Percentiles rank a stretch among this genome's conserved stretches.
Evolutionary conservation across 1,139 yeast species (phyloP).

Genomic region (Scheffersomyces stambukii): DNA sequence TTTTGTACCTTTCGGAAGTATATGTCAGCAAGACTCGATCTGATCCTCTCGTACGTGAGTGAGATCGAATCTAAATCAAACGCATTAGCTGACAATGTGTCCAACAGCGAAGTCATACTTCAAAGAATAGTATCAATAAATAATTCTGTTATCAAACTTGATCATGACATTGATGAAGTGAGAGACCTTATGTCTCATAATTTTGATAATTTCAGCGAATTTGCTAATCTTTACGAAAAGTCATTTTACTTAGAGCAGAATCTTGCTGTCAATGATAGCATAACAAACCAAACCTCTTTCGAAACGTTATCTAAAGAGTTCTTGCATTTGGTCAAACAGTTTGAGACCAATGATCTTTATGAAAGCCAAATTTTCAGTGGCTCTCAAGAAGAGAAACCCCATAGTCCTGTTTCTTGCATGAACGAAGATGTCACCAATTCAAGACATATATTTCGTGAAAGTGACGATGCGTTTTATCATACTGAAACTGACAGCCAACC

Average conservation of each 20-base stretch:
- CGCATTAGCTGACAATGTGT: constrained; percentile 11
- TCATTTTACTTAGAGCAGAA: constrained; percentile 33
- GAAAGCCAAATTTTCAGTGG: too few species aligned
- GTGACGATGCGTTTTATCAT: too few species aligned
- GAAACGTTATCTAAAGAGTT: constrained; percentile 49
- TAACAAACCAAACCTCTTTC: constrained; percentile 45
- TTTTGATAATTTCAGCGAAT: constrained; percentile 18
- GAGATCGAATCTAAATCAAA: constrained; percentile 26
- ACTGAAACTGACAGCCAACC: too few species aligned
- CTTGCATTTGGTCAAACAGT: constrained; percentile 23
- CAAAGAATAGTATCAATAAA: constrained; percentile 18
- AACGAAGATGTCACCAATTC: too few species aligned
- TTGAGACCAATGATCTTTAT: constrained; percentile 6
- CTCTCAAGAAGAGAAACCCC: constrained; percentile 10
- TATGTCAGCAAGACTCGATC: constrained; percentile 22
- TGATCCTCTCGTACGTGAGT: constrained; percentile 27
- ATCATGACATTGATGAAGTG: constrained; percentile 28
- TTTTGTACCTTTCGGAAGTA: too few species aligned
- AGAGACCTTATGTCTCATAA: constrained; percentile 22
- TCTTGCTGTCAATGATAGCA: constrained; percentile 25
- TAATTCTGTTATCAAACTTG: constrained; percentile 23
- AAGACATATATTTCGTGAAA: too few species aligned
- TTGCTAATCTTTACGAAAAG: constrained; percentile 30
- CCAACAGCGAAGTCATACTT: constrained; percentile 20
- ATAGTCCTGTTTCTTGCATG: too few species aligned